Evolutionary conservation across 768 basidiomycete species (phyloP).

Genomic region (Scleroderma citrinum): DNA sequence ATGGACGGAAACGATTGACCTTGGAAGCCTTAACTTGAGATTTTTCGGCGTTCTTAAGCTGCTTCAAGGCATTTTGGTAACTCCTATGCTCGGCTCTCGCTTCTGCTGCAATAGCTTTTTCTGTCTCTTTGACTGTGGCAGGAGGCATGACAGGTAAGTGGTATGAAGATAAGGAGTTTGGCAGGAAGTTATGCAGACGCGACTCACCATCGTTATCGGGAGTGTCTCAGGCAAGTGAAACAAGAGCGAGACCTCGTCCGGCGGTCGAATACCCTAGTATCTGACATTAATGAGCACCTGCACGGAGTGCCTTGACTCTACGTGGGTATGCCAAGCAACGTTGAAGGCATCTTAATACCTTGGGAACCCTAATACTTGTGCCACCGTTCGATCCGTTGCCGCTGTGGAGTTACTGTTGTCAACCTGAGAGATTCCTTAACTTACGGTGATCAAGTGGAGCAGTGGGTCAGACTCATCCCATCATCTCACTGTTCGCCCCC

Average conservation of each 20-base stretch:
- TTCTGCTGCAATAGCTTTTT: conserved; percentile 44
- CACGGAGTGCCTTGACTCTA: no score
- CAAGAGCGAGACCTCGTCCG: background rate
- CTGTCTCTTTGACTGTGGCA: conserved; percentile 33
- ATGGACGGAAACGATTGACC: conserved; percentile 23
- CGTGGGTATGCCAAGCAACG: no score
- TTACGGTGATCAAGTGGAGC: no score
- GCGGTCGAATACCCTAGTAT: background rate
- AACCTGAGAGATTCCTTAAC: no score
- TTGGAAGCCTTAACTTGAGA: conserved; percentile 45
- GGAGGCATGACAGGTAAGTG: conserved; percentile 18
- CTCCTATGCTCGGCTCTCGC: conserved; percentile 45
- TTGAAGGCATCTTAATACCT: no score
- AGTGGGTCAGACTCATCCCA: no score
- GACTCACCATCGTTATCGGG: background rate
- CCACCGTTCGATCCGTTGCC: no score
- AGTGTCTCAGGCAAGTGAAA: background rate
- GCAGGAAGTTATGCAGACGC: background rate
- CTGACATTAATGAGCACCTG: no score
- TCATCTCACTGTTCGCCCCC: background rate
- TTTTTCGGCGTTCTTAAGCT: conserved; percentile 50
- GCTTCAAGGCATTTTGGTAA: conserved; percentile 49
- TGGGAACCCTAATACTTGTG: no score
- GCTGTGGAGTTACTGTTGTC: no score
- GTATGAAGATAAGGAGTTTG: background rate